Evolutionary conservation across 225 moss, liverwort and hornwort species (phyloP).

Genomic region (Pleurozium schreberi): DNA sequence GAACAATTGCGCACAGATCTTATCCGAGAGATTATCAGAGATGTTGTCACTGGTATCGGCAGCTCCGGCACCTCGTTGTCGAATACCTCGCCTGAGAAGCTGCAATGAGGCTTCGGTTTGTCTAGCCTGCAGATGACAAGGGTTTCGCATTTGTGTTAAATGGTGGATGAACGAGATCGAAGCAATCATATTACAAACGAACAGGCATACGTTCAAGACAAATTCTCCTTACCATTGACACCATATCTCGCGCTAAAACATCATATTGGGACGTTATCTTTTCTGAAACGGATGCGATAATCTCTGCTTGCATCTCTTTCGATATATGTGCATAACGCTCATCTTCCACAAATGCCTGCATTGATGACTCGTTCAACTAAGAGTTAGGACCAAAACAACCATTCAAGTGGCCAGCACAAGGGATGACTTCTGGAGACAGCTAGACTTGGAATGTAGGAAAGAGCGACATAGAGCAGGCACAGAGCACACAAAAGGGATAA

Average conservation of each 20-base stretch:
- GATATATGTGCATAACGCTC: constrained; percentile 41
- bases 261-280: constrained; percentile 67
- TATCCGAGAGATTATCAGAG: constrained; percentile 69
- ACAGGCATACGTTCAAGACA: background rate
- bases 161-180: background rate
- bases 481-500: background rate
- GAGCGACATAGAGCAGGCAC: background rate
- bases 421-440: background rate
- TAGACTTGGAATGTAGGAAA: background rate
- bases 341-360: constrained; percentile 68
- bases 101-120: constrained; percentile 67
- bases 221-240: constrained; percentile 37
- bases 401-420: background rate
- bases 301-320: constrained; percentile 39
- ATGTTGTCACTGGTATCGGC: constrained; percentile 73
- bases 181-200: background rate
- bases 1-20: constrained; percentile 87
- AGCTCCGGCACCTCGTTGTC: constrained; percentile 66
- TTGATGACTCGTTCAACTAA: background rate
- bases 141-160: background rate
- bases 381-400: background rate
- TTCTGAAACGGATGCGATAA: constrained; percentile 57
- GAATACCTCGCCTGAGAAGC: constrained; percentile 59
- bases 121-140: constrained; percentile 43
- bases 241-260: constrained; percentile 74